Base-by-base conservation (phyloP, 208 protist species). In the Trichomonas gallinae region DNA sequence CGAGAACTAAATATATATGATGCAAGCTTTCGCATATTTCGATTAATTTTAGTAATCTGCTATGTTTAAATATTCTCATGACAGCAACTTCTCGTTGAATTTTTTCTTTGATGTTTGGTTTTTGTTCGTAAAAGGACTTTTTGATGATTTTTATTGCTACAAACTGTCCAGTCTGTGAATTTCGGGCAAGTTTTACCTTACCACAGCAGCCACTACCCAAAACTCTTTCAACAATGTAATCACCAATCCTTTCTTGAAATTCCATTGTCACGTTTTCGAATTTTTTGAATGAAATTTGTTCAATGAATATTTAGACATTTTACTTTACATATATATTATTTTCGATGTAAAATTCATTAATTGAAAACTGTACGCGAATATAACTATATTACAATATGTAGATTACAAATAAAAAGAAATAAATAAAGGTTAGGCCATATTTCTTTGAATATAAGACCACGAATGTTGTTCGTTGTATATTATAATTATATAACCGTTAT, bases 71-170 rank as follows among this genome's bases (percentile, higher is more conserved):
- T 51, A 93, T 23, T 2, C 44, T 48, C 87, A 93, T 93, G 15
- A 93, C 15, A 8, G 87, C 87, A 38, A 93, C n/a, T 93, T 93
- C 87, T 51, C 87, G 4, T 48, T 93, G 87, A 21, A 93, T 42
- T 93, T 93, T 93, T 6, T 38, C 44, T 34, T 51, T n/a, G 8
- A 44, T 23, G n/a, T 93, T 40, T 38, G 40, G 40, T 38, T 93
- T 51, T 11, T 36, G 0, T 51, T 42, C 87, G 36, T 49, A 93
- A 93, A 51, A 13, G 10, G 23, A 34, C 31, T 93, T 93, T 93
- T 93, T 48, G n/a, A 93, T 51, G 15, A 93, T 93, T 93, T 93
- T 93, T 48, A 93, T 93, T 6, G 87, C 87, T 38, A 58, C 87
- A 38, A 44, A 93, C 38, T 93, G 40, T 4, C 44, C 34, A 49